Evolutionary conservation across 805 yeast species (phyloP).

Genomic region (Ogataea salicorniae): DNA sequence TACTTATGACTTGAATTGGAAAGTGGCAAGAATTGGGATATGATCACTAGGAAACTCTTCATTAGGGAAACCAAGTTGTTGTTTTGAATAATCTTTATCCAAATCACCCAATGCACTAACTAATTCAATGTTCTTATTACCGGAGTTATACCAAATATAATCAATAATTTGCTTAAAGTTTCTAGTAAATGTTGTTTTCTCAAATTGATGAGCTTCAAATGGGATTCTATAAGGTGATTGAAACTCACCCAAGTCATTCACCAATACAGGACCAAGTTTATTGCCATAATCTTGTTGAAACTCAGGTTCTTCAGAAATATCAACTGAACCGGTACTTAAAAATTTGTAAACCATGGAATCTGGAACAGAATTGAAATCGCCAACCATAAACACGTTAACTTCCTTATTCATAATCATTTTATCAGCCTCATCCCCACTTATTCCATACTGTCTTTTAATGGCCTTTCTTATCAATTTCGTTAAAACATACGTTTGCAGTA

Average conservation of each 20-base stretch:
- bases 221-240: slow-evolving; percentile 26
- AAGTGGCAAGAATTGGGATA: slow-evolving; percentile 26
- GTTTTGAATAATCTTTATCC: slow-evolving; percentile 28
- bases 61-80: slow-evolving; percentile 46
- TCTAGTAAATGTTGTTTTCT: slow-evolving; percentile 42
- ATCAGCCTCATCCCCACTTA: slow-evolving; percentile 8
- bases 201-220: slow-evolving; percentile 19
- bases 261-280: slow-evolving; percentile 1
- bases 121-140: slow-evolving; percentile 32
- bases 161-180: slow-evolving; percentile 50
- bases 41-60: slow-evolving; percentile 53
- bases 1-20: slow-evolving; percentile 12
- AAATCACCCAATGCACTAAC: slow-evolving; percentile 49
- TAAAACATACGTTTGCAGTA: slow-evolving; percentile 46
- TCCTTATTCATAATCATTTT: slow-evolving; percentile 18
- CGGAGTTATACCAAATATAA: slow-evolving; percentile 48
- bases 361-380: slow-evolving; percentile 53
- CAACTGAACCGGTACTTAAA: slow-evolving; percentile 27
- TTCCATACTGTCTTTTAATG: slow-evolving; percentile 19
- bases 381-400: slow-evolving; percentile 41
- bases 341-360: slow-evolving; percentile 45
- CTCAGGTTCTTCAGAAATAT: slow-evolving; percentile 13
- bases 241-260: slow-evolving; percentile 17
- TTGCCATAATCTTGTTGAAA: slow-evolving; percentile 20
- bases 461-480: slow-evolving; percentile 29